These are phyloP conservation scores for Aeschynomene evenia DNA, from an alignment of 306 rosid species.

Conservation along the genomic window DNA sequence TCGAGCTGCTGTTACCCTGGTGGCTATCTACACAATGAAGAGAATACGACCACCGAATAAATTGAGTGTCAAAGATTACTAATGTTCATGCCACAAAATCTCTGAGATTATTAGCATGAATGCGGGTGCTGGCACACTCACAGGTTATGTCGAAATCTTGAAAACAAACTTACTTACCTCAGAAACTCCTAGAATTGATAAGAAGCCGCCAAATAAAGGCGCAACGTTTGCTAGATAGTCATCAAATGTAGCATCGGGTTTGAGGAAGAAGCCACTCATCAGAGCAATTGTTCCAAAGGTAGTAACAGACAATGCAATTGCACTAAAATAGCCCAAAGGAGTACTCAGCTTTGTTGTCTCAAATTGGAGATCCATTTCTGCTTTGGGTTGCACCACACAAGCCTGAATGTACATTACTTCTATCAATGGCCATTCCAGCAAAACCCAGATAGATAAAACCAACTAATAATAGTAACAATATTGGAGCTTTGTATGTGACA, in stretches of 20 bases:
- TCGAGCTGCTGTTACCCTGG: constrained; percentile 84
- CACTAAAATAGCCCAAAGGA: constrained; percentile 75
- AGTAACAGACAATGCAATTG: constrained; percentile 62
- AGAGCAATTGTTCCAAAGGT: constrained; percentile 90
- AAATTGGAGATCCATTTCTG: constrained; percentile 89
- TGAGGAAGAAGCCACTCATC: constrained; percentile 90
- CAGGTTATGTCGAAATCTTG: background rate
- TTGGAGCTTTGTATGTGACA: background rate
- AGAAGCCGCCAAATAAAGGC: constrained; percentile 87
- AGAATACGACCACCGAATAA: constrained; percentile 10
- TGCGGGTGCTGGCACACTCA: no score
- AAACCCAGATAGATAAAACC: background rate
- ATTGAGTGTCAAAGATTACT: constrained; percentile 1
- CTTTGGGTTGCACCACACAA: constrained; percentile 92
- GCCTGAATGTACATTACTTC: constrained; percentile 44
- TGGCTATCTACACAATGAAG: constrained; percentile 63
- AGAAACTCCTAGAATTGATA: constrained; percentile 82
- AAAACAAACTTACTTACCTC: constrained; percentile 53
- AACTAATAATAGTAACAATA: background rate
- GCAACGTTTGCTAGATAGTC: constrained; percentile 76
- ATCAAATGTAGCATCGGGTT: constrained; percentile 83
- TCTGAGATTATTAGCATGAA: constrained; percentile 4
- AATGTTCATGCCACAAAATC: background rate
- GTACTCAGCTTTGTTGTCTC: constrained; percentile 78
- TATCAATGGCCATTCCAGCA: background rate